Evolutionary conservation across 2,329 filamentous ascomycete genomes (phyloP), one percentile per base, ranked within the genome.

Genomic region (Sodiomyces alkalinus): DNA sequence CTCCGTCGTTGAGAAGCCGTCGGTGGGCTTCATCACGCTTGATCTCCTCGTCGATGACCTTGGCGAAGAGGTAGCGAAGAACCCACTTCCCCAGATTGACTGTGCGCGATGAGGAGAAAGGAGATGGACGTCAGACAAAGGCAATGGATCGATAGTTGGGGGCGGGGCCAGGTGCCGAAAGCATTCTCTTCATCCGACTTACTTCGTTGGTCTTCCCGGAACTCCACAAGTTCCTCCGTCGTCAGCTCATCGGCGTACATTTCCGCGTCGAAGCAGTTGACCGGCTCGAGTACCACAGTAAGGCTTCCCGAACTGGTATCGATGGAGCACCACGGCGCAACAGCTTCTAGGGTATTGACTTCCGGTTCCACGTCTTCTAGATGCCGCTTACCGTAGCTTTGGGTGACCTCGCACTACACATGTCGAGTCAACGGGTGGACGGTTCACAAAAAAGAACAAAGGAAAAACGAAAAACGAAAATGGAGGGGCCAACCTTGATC

Each of bases 11-110:
- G 6, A 92, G 56, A 25, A 68, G 66, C 24, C 71, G 61, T n/a
- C 87, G 71, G 46, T 80, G 74, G 1, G 55, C 58, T 43, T 80
- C 74, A 44, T 98, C 90, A 29, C 82, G 72, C 38, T 68, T 74
- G 40, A 93, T 80, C 49, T 96, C 82, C 49, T 94, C 86, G 35
- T 92, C 80, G 30, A 98, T 79, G 22, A 96, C 62, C 31, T 80
- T 79, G 7, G 78, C 74, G 55, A 98, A 98, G 0, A 98, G 64
- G 51, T 94, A 92, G 19, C 90, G 73, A 34, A 98, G 58, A 25
- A 96, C 74, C 90, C 90, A 98, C 60, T 92, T 93, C 7, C 90
- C 90, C 25, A 96, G 72, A 45, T 93, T 96, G 51, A 96, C 81
- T 90, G 38, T 16, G n/a, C 16, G 17, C n/a, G 30, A 31, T 41